Conservation (phyloP, 2,329 filamentous ascomycete species). For the Fusarium sp. region DNA sequence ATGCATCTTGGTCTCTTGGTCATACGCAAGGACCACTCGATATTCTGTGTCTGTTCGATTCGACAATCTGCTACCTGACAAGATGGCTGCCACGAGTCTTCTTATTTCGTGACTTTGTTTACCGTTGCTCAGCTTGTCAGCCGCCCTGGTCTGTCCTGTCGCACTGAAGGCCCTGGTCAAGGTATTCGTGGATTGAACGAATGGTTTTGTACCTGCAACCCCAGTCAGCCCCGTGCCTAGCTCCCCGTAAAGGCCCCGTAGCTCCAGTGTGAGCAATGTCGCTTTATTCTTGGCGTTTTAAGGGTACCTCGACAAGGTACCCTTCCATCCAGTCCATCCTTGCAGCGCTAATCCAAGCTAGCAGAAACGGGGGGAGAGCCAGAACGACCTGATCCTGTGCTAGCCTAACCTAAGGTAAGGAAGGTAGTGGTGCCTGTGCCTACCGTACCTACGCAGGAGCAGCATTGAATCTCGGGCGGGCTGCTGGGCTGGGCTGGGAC, state of each 20-base stretch:
- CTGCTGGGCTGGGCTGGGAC: slow-evolving; percentile 16
- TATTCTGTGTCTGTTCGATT: not conserved
- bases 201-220: slow-evolving; percentile 19
- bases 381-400: slow-evolving; percentile 33
- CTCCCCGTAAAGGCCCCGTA: slow-evolving; percentile 41
- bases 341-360: slow-evolving; percentile 40
- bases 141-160: not conserved
- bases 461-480: slow-evolving; percentile 28
- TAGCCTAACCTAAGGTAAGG: slow-evolving; percentile 2
- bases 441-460: slow-evolving; percentile 2
- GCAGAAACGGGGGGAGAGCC: slow-evolving; percentile 44
- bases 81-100: not conserved
- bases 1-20: slow-evolving; percentile 8
- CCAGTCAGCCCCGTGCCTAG: slow-evolving; percentile 42
- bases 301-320: slow-evolving; percentile 37
- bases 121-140: slow-evolving; percentile 9
- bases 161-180: slow-evolving; percentile 3
- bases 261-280: slow-evolving; percentile 40
- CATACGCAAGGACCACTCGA: not conserved
- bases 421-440: slow-evolving; percentile 19
- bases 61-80: not conserved
- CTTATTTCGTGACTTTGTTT: not conserved
- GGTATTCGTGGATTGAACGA: slow-evolving; percentile 17
- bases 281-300: slow-evolving; percentile 40
- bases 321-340: slow-evolving; percentile 36